Percentiles rank a stretch among this genome's conserved stretches.
Conservation (phyloP, 306 rosid genomes). For the Luffa aegyptiaca region DNA sequence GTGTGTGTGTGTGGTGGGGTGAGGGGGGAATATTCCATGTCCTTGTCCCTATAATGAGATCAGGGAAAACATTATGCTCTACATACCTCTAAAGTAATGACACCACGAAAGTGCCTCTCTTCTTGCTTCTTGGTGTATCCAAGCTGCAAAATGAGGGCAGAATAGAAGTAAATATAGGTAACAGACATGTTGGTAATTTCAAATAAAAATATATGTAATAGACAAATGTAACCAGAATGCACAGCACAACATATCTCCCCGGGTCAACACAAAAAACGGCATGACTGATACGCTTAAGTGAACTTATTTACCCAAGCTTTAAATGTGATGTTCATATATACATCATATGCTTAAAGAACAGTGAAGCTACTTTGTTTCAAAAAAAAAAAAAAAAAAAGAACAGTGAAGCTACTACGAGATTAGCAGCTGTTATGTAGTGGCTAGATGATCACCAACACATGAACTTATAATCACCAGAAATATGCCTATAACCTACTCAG, state of each 20-base stretch:
- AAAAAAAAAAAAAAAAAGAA: too few species aligned
- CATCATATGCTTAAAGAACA: background rate
- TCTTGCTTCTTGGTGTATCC: constrained; percentile 96
- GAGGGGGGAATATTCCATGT: background rate
- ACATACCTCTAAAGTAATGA: constrained; percentile 82
- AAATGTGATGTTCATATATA: background rate
- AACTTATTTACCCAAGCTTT: background rate
- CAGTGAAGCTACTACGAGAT: background rate
- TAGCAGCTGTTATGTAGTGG: background rate
- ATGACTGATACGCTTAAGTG: background rate
- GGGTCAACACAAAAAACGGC: background rate
- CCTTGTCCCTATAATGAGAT: background rate
- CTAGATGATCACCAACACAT: background rate
- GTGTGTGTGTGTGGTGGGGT: background rate
- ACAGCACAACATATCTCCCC: background rate
- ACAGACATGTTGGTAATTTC: background rate
- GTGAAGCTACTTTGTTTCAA: background rate
- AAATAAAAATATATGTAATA: background rate
- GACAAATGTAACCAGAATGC: background rate
- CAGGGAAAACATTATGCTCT: background rate
- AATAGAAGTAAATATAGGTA: constrained; percentile 5
- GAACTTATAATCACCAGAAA: background rate
- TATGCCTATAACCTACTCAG: background rate
- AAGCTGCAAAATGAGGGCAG: constrained; percentile 45
- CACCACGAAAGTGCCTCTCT: constrained; percentile 84